Conservation (phyloP, 2,329 filamentous ascomycete species). For the Verticillium isaacii region DNA sequence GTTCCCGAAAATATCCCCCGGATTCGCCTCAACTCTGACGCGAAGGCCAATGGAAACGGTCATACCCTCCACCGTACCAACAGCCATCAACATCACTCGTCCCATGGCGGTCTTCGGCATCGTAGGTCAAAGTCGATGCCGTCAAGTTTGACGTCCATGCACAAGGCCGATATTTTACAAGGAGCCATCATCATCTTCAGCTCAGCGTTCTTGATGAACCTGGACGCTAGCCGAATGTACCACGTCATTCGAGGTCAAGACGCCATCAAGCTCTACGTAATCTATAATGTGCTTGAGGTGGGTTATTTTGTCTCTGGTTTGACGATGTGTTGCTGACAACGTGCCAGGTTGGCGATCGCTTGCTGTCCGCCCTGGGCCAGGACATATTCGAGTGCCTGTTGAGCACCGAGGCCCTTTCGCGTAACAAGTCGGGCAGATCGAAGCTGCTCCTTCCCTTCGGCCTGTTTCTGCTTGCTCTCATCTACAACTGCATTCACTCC, state of each 20-base stretch:
- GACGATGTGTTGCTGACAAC: slow-evolving; percentile 1
- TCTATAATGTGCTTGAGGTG: slow-evolving; percentile 93
- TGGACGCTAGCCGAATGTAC: slow-evolving; percentile 97
- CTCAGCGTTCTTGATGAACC: slow-evolving; percentile 77
- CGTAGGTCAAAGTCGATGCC: slow-evolving; percentile 78
- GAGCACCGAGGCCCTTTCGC: slow-evolving; percentile 85
- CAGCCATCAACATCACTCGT: slow-evolving; percentile 10
- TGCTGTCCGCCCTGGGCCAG: slow-evolving; percentile 87
- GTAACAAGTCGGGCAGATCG: slow-evolving; percentile 81
- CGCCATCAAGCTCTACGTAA: slow-evolving; percentile 97
- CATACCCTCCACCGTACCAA: slow-evolving; percentile 1
- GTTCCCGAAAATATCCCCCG: background rate
- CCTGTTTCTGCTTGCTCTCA: slow-evolving; percentile 82
- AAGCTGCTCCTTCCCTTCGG: slow-evolving; percentile 85
- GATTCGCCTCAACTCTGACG: slow-evolving; percentile 3
- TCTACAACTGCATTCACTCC: slow-evolving; percentile 84
- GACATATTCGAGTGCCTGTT: slow-evolving; percentile 96
- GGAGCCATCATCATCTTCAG: slow-evolving; percentile 84
- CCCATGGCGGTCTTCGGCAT: slow-evolving; percentile 46
- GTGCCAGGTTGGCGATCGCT: slow-evolving; percentile 68
- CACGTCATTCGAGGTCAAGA: slow-evolving; percentile 95
- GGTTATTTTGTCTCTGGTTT: slow-evolving; percentile 6
- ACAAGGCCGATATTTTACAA: slow-evolving; percentile 94
- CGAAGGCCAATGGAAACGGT: slow-evolving; percentile 6
- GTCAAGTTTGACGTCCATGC: slow-evolving; percentile 76